Percentiles rank a stretch among this genome's conserved stretches.
Evolutionary conservation across 192 early-diverging fungal genomes (phyloP).

Genomic region (Backusella psychrophila): DNA sequence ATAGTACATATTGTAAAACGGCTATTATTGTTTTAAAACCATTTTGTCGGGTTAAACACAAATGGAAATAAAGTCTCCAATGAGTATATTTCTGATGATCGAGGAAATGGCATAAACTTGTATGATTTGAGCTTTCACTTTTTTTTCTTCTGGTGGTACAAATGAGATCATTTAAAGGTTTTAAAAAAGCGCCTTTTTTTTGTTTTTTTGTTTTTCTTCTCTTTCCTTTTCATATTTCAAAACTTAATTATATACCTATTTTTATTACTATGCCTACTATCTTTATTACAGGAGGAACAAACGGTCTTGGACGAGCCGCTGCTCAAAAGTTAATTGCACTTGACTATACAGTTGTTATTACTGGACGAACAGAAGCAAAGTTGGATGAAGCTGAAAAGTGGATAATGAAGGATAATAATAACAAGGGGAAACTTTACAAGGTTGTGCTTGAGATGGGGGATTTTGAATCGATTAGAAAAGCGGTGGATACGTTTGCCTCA

Average conservation of each 20-base stretch:
- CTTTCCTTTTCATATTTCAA: conserved; percentile 25
- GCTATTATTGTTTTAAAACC: too few relatives aligned
- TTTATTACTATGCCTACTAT: conserved; percentile 29
- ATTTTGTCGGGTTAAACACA: too few relatives aligned
- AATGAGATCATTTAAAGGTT: background rate
- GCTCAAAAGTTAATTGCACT: conserved; percentile 66
- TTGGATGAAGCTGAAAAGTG: background rate
- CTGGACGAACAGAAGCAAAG: conserved; percentile 6
- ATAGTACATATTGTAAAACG: too few relatives aligned
- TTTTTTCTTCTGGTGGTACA: background rate
- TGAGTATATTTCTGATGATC: background rate
- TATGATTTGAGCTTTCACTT: background rate
- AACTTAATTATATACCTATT: conserved; percentile 17
- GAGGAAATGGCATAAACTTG: background rate
- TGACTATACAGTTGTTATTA: conserved; percentile 48
- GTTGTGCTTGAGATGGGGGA: conserved; percentile 14
- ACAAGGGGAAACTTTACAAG: background rate
- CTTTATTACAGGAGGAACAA: conserved; percentile 32
- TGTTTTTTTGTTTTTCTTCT: background rate
- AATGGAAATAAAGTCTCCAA: background rate
- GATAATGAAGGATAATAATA: background rate
- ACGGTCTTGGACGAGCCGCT: conserved; percentile 46
- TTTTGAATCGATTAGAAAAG: conserved; percentile 13
- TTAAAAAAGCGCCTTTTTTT: background rate
- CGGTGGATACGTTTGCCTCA: conserved; percentile 6